These are phyloP conservation scores for Maudiozyma saulgeensis DNA, from an alignment of 805 yeast genomes.

Conservation along the genomic window DNA sequence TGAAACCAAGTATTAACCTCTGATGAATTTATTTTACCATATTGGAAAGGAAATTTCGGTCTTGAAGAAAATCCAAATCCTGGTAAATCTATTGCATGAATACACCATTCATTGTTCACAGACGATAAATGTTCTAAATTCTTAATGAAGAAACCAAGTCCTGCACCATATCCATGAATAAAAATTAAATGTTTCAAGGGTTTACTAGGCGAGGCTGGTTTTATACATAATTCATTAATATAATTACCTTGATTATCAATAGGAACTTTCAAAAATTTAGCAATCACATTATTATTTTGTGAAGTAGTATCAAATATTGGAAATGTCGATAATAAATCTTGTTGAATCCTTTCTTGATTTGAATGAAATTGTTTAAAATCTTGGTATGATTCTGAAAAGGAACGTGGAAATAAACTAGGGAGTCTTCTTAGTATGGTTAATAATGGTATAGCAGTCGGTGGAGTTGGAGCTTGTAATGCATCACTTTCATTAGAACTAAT, in stretches of 20 bases:
- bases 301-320: slow-evolving; percentile 32
- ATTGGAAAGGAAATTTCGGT: slow-evolving; percentile 47
- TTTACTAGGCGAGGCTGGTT: slow-evolving; percentile 32
- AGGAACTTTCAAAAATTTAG: slow-evolving; percentile 30
- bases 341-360: slow-evolving; percentile 36
- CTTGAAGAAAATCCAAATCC: slow-evolving; percentile 90
- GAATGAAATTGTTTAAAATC: slow-evolving; percentile 36
- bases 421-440: slow-evolving; percentile 35
- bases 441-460: slow-evolving; percentile 61
- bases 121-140: slow-evolving; percentile 51
- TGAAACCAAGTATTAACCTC: slow-evolving; percentile 33
- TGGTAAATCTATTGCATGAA: slow-evolving; percentile 78
- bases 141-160: slow-evolving; percentile 72
- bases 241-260: slow-evolving; percentile 38
- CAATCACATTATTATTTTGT: slow-evolving; percentile 4
- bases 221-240: slow-evolving; percentile 70
- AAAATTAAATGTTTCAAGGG: slow-evolving; percentile 48
- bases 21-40: slow-evolving; percentile 14
- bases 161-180: slow-evolving; percentile 94
- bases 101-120: slow-evolving; percentile 44
- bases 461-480: slow-evolving; percentile 33
- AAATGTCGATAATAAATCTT: slow-evolving; percentile 35
- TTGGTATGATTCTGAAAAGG: slow-evolving; percentile 40
- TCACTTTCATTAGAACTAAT: neutral
- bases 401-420: slow-evolving; percentile 48